These are phyloP conservation scores for Brassica rapa DNA, from an alignment of 345 rosid genomes.

Conservation along the genomic window DNA sequence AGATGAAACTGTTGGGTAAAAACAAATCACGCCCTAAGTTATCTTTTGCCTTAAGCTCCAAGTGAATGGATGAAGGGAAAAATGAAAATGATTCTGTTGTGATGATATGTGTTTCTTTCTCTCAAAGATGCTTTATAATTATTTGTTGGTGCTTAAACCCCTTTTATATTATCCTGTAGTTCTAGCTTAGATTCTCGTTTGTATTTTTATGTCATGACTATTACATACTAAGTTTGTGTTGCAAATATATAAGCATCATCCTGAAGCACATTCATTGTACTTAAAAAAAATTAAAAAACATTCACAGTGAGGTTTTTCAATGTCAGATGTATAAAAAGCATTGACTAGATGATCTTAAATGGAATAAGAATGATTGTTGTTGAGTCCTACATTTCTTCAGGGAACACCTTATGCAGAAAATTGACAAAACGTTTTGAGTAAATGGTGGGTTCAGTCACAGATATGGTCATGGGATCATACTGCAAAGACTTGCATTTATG, in stretches of 20 bases:
- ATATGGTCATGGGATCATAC: conserved; percentile 61
- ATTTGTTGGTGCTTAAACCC: conserved; percentile 1
- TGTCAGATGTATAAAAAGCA: conserved; percentile 16
- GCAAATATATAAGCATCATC: neutral
- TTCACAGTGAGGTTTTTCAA: conserved; percentile 8
- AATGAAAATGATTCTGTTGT: neutral
- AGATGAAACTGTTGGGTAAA: conserved; percentile 93
- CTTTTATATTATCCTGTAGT: neutral
- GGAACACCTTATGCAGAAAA: conserved; percentile 75
- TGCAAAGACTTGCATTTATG: conserved; percentile 69
- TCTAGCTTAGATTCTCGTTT: neutral
- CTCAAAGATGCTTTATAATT: conserved; percentile 3
- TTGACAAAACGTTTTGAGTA: conserved; percentile 73
- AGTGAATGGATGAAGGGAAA: conserved; percentile 45
- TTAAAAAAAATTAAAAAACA: conserved; percentile 3
- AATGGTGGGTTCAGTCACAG: conserved; percentile 64
- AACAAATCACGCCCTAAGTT: conserved; percentile 92
- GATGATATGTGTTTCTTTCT: neutral
- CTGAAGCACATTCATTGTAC: conserved; percentile 8
- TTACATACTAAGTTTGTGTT: conserved; percentile 5
- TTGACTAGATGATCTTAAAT: neutral
- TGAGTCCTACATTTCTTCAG: conserved; percentile 36
- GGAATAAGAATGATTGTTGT: conserved; percentile 6
- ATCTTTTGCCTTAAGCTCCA: conserved; percentile 84
- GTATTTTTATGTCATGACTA: conserved; percentile 12